These are phyloP conservation scores for Lentinula sp. DNA, from an alignment of 768 basidiomycete species.

Conservation along the genomic window DNA sequence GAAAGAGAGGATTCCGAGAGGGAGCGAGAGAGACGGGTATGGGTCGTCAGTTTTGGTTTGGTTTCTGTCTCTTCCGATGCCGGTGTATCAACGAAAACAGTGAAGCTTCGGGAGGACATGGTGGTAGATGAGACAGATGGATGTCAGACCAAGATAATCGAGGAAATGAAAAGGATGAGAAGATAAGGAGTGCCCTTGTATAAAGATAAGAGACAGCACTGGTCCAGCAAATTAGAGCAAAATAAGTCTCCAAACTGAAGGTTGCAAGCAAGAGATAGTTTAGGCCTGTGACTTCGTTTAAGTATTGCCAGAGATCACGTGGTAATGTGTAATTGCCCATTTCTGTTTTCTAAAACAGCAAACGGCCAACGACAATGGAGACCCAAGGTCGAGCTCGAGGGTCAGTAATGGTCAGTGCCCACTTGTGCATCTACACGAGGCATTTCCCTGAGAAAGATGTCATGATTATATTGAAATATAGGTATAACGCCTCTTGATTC, in stretches of 20 bases:
- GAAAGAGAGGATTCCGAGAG: constrained; percentile 20
- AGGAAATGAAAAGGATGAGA: background rate
- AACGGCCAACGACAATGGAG: background rate
- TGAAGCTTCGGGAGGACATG: constrained; percentile 57
- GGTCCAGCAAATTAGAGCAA: background rate
- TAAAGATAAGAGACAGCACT: background rate
- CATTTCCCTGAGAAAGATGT: background rate
- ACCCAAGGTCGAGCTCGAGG: too few relatives aligned
- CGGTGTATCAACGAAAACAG: constrained; percentile 57
- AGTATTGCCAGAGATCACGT: background rate
- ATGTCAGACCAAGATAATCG: background rate
- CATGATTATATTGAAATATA: too few relatives aligned
- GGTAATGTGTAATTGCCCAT: background rate
- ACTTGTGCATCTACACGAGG: background rate
- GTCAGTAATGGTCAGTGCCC: background rate
- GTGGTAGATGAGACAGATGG: constrained; percentile 11
- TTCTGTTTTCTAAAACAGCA: background rate
- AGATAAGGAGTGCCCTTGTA: background rate
- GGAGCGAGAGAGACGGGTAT: constrained; percentile 19
- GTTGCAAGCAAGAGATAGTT: background rate
- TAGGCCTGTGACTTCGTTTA: background rate
- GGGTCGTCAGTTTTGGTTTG: constrained; percentile 15
- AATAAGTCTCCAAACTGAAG: background rate
- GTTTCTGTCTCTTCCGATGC: constrained; percentile 26
- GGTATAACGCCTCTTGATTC: too few relatives aligned